Base-by-base conservation (phyloP, 2,329 filamentous ascomycete species). In the Aureobasidium pullulans region DNA sequence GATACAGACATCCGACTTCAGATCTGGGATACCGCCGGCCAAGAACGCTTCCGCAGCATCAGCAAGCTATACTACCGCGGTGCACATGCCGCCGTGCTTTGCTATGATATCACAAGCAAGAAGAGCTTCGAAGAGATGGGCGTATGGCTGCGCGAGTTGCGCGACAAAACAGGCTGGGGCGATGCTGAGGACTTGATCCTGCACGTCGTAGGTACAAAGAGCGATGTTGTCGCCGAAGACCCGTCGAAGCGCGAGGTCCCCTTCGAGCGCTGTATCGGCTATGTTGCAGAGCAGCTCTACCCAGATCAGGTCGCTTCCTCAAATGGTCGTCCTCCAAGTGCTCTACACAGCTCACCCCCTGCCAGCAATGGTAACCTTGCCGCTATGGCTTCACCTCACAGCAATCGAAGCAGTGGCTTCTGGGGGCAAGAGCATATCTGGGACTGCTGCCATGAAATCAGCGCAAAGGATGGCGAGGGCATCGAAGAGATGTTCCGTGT, bases 381-480 rank as follows among this genome's bases (percentile, higher is more conserved):
- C 74, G 75, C 67, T 76, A 73, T 71, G 68, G 72, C 71, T 13
- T 76, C 74, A 29, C 76, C 76, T 32, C 72, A 76, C 63, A 76
- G 76, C 67, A 76, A 80, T 65, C 71, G 76, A 34, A 88, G 84
- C 67, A 88, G 84, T 39, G 87, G 88, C 1, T 90, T 91, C 74
- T 96, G 92, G 92, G 90, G 87, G 23, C 89, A 94, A 71, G 92
- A 96, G 70, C 85, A 91, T 6, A 91, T 92, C 56, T 97, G 93
- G 92, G 92, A 96, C 69, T 95, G 91, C 63, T 97, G 93, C 72
- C 94, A 97, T 73, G 94, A 99, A 76, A 93, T 99, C 69, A 92
- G 87, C 66, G 92, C 93, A 49, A 93, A 95, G 78, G 91, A 87
- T 68, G 92, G 92, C 60, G 92, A 96, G 77, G 93, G 93, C 16